Evolutionary conservation across 2,329 filamentous ascomycete genomes (phyloP).

Genomic region (Aspergillus jensenii): DNA sequence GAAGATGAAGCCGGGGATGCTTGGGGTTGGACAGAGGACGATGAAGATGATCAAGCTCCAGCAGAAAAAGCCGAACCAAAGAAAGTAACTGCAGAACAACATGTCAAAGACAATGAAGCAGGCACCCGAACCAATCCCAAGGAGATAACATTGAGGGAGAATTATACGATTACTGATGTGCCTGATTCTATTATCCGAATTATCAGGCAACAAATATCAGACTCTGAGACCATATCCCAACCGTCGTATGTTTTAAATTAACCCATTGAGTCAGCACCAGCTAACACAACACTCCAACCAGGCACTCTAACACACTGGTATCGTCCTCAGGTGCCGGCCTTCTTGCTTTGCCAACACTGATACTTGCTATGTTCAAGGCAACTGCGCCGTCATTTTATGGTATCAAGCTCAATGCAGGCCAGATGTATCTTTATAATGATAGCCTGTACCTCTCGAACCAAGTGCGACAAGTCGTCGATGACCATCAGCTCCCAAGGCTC

Average conservation of each 20-base stretch:
- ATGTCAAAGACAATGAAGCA: constrained; percentile 23
- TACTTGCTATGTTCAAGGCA: constrained; percentile 53
- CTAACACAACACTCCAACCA: constrained; percentile 22
- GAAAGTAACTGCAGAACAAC: constrained; percentile 17
- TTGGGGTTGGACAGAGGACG: constrained; percentile 82
- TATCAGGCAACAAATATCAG: constrained; percentile 42
- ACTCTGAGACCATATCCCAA: constrained; percentile 40
- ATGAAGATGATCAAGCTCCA: constrained; percentile 34
- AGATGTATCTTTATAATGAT: constrained; percentile 68
- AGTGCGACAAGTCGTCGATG: constrained; percentile 50
- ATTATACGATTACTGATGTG: constrained; percentile 84
- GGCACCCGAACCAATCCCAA: constrained; percentile 35
- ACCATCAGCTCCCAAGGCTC: constrained; percentile 51
- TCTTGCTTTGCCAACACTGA: constrained; percentile 46
- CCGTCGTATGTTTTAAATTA: constrained; percentile 32
- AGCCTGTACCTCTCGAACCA: constrained; percentile 57
- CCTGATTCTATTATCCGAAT: constrained; percentile 68
- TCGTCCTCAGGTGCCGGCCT: constrained; percentile 45
- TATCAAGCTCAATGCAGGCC: constrained; percentile 48
- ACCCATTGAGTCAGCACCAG: neutral
- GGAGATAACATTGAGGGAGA: constrained; percentile 78
- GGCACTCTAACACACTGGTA: constrained; percentile 36
- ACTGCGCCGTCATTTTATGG: constrained; percentile 48
- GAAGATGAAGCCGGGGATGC: constrained; percentile 58
- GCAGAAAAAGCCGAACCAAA: constrained; percentile 19